These are phyloP conservation scores for Coniella lustricola DNA, from an alignment of 2,329 filamentous ascomycete species.

Conservation along the genomic window DNA sequence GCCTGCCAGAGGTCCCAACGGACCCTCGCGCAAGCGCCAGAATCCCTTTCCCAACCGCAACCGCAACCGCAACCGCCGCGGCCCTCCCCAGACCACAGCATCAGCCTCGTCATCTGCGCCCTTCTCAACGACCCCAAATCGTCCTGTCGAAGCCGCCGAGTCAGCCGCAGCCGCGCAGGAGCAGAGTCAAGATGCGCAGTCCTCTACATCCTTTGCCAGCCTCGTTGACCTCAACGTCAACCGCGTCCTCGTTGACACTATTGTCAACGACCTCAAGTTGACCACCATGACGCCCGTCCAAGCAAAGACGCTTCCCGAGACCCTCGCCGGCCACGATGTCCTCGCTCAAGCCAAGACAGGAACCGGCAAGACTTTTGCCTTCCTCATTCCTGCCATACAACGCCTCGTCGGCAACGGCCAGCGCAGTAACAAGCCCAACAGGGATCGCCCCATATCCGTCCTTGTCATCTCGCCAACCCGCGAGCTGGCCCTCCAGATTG, in stretches of 20 bases:
- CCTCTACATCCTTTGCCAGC: slow-evolving; percentile 33
- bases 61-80: slow-evolving; percentile 1
- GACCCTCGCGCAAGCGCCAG: slow-evolving; percentile 3
- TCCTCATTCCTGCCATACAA: slow-evolving; percentile 76
- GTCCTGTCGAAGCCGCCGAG: not conserved
- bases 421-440: slow-evolving; percentile 20
- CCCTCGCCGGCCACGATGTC: slow-evolving; percentile 43
- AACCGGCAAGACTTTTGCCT: slow-evolving; percentile 80
- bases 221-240: slow-evolving; percentile 36
- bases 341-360: slow-evolving; percentile 82
- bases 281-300: slow-evolving; percentile 50
- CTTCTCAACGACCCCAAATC: not conserved
- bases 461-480: slow-evolving; percentile 66
- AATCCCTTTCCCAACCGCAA: slow-evolving; percentile 2
- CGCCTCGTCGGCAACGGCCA: slow-evolving; percentile 51
- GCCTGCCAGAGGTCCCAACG: not conserved
- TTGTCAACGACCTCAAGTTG: slow-evolving; percentile 42
- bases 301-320: slow-evolving; percentile 41
- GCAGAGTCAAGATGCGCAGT: no score
- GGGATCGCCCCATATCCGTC: slow-evolving; percentile 39
- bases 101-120: not conserved
- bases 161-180: not conserved
- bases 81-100: not conserved
- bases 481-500: slow-evolving; percentile 64
- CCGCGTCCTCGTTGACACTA: slow-evolving; percentile 39